phyloP scores from a whole-genome alignment of 179 eudicot genomes.

The Actinidia chinensis region DNA sequence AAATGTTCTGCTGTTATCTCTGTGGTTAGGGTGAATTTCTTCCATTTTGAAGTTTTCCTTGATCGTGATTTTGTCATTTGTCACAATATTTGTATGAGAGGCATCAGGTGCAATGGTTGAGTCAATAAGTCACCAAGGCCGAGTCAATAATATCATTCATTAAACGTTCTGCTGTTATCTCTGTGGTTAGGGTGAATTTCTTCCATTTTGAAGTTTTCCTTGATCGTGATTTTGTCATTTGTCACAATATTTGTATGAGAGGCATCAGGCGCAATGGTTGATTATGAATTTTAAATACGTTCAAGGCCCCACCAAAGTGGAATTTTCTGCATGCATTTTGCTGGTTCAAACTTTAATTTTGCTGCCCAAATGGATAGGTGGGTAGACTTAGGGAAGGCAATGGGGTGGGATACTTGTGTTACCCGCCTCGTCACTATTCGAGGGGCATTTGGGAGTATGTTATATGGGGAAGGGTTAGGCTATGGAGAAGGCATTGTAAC shows the following conservation, averaged over 20 bases:
- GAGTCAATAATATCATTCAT: neutral
- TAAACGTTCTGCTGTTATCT: neutral
- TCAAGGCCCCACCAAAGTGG: neutral
- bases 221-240: neutral
- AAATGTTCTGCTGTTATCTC: neutral
- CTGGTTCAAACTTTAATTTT: neutral
- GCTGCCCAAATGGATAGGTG: neutral
- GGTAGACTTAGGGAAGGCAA: neutral
- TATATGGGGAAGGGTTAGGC: too few relatives aligned
- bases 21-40: neutral
- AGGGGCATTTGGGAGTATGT: too few relatives aligned
- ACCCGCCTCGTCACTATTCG: too few relatives aligned
- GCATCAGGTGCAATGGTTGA: neutral
- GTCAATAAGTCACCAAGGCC: slow-evolving; percentile 1
- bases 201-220: neutral
- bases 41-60: neutral
- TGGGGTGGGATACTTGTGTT: too few relatives aligned
- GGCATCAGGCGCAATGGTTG: neutral
- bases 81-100: slow-evolving; percentile 1
- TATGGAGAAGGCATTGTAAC: too few relatives aligned
- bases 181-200: neutral
- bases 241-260: neutral
- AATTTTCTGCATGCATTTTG: neutral
- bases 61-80: neutral
- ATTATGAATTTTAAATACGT: neutral